Conservation (phyloP, 2,329 filamentous ascomycete genomes). For the Xylaria sp. region DNA sequence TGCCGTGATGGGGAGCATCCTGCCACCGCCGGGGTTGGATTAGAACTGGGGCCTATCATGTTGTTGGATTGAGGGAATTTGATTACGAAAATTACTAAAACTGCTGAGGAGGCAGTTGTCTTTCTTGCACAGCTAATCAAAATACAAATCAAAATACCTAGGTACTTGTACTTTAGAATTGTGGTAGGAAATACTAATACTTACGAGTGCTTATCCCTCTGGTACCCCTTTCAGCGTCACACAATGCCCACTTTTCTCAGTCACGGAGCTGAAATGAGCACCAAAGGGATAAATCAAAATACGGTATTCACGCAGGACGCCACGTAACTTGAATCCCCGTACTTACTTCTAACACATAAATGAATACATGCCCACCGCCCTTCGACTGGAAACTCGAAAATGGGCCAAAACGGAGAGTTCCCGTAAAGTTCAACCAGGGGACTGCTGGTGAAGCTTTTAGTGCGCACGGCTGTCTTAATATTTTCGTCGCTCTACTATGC, state of each 20-base stretch:
- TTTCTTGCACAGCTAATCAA: too few relatives aligned
- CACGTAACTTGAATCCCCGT: not conserved
- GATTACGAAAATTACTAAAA: not conserved
- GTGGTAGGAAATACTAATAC: too few relatives aligned
- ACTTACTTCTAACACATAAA: not conserved
- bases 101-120: not conserved
- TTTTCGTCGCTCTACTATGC: slow-evolving; percentile 19
- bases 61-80: not conserved
- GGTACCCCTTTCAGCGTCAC: too few relatives aligned
- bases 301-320: not conserved
- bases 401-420: not conserved
- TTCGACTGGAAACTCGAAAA: not conserved
- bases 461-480: slow-evolving; percentile 12
- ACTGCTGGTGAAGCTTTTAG: too few relatives aligned
- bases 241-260: too few relatives aligned
- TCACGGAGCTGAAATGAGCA: too few relatives aligned
- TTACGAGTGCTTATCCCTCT: too few relatives aligned
- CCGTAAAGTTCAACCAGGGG: too few relatives aligned
- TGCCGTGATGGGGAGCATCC: slow-evolving; percentile 4
- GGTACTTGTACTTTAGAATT: too few relatives aligned
- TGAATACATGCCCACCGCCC: too few relatives aligned
- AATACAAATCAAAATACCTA: too few relatives aligned
- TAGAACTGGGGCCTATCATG: not conserved
- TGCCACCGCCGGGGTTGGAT: not conserved
- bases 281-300: too few relatives aligned